Conservation (phyloP, 129 eudicot species). For the Cynara cardunculus region DNA sequence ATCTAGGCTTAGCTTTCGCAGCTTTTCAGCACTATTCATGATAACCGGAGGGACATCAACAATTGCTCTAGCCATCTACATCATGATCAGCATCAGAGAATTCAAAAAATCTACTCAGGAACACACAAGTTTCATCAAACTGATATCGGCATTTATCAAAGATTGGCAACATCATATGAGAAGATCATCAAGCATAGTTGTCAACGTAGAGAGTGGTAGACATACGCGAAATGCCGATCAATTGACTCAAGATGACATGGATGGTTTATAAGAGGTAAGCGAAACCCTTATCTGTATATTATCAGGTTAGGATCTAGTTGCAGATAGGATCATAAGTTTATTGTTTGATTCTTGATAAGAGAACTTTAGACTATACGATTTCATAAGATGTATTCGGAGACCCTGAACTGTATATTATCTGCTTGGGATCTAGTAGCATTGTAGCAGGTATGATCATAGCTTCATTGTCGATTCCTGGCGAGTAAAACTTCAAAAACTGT, state of each 20-base stretch:
- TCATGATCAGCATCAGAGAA: conserved; percentile 4
- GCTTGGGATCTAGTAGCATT: not conserved
- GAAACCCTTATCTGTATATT: not conserved
- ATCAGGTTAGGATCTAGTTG: not conserved
- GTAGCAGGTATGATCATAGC: not conserved
- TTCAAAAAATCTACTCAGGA: conserved; percentile 14
- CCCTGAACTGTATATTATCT: not conserved
- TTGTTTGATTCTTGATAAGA: not conserved
- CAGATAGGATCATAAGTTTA: not conserved
- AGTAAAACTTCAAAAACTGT: not conserved
- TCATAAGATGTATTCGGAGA: not conserved
- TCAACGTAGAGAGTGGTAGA: conserved; percentile 31
- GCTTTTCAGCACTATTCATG: conserved; percentile 47
- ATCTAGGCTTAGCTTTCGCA: conserved; percentile 30
- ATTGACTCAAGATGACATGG: conserved; percentile 2
- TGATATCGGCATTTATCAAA: conserved; percentile 12
- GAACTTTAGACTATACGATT: not conserved
- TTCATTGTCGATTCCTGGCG: not conserved
- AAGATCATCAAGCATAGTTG: conserved; percentile 34
- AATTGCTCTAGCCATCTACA: conserved; percentile 26
- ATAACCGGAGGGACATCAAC: conserved; percentile 46
- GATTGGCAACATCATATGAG: conserved; percentile 14
- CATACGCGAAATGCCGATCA: conserved; percentile 17
- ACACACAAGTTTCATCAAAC: not conserved
- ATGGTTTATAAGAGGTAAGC: conserved; percentile 11